A percentile compares a stretch with the other conserved stretches of the same genome.
Evolutionary conservation across 345 rosid species (phyloP).

Genomic region (Luvunga scandens): DNA sequence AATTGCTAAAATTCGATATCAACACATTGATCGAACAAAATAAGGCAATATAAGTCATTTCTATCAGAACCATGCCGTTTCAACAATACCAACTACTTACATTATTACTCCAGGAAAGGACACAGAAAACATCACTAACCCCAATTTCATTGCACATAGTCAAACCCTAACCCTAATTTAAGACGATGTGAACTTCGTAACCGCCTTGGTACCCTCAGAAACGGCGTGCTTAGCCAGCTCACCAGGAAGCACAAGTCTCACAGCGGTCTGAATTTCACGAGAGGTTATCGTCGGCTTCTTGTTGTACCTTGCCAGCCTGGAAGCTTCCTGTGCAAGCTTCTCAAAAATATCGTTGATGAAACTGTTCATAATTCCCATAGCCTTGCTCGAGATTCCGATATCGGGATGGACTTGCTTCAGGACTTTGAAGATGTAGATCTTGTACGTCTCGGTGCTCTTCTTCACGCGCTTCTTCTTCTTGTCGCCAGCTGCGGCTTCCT

Average conservation of each 20-base stretch:
- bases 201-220: slow-evolving; percentile 81
- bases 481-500: slow-evolving; percentile 57
- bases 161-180: slow-evolving; percentile 13
- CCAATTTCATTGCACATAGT: neutral
- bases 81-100: neutral
- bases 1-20: neutral
- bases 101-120: neutral
- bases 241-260: slow-evolving; percentile 65
- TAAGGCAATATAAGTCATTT: neutral
- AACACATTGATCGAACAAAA: neutral
- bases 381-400: slow-evolving; percentile 60
- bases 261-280: slow-evolving; percentile 75
- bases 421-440: slow-evolving; percentile 79
- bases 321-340: slow-evolving; percentile 70
- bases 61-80: neutral
- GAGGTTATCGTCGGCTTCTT: slow-evolving; percentile 79
- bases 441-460: slow-evolving; percentile 73
- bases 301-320: slow-evolving; percentile 74
- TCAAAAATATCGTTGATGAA: slow-evolving; percentile 69
- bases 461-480: slow-evolving; percentile 68
- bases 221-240: slow-evolving; percentile 83
- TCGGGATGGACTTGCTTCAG: slow-evolving; percentile 58
- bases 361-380: slow-evolving; percentile 79
- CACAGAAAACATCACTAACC: neutral
- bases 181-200: slow-evolving; percentile 72